phyloP scores from a whole-genome alignment of 331 rosid genomes.

The Rosa hybrid region DNA sequence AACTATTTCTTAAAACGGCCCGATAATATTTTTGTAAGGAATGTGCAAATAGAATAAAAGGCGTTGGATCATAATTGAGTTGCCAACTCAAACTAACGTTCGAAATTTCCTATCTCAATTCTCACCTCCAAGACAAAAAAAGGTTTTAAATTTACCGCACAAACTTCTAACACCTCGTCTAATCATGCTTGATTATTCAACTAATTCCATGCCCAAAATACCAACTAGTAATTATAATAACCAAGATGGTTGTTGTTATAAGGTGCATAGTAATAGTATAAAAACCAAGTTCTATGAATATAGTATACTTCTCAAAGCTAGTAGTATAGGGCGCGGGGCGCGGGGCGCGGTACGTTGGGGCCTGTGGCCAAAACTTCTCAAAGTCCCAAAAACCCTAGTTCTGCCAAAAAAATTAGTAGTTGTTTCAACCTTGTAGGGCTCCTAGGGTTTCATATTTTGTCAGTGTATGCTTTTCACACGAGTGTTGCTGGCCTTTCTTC shows the following conservation, averaged over 20 bases:
- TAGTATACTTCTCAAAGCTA: neutral
- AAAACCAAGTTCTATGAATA: neutral
- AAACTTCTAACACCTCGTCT: neutral
- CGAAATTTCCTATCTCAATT: too few species aligned
- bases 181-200: neutral
- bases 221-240: neutral
- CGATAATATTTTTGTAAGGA: too few species aligned
- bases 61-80: too few species aligned
- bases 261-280: neutral
- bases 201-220: neutral
- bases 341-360: slow-evolving; percentile 27
- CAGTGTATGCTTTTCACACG: slow-evolving; percentile 22
- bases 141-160: neutral
- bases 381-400: slow-evolving; percentile 1
- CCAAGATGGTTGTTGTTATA: neutral
- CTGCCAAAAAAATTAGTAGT: neutral
- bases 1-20: too few species aligned
- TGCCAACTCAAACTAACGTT: too few species aligned
- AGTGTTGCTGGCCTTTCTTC: slow-evolving; percentile 6
- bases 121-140: neutral
- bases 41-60: too few species aligned
- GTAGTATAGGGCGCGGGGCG: slow-evolving; percentile 16
- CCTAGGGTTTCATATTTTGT: slow-evolving; percentile 15
- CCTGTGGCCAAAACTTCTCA: neutral
- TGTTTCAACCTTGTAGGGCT: slow-evolving; percentile 8